These are phyloP conservation scores for Bremia lactucae DNA, from an alignment of 352 stramenopile species.

Conservation along the genomic window DNA sequence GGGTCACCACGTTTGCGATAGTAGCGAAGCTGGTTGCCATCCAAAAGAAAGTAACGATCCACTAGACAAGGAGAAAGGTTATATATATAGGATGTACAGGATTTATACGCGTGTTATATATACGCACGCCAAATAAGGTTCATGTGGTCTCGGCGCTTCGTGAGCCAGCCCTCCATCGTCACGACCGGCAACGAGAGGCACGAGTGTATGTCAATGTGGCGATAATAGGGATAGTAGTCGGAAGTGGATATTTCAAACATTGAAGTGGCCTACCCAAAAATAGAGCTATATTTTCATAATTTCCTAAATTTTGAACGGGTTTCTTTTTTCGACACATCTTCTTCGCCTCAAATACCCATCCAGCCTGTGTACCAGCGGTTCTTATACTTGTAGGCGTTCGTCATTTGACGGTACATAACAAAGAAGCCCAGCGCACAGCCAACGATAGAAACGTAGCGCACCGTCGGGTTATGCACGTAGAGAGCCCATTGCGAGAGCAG, in stretches of 20 bases:
- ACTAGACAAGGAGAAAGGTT: constrained; percentile 26
- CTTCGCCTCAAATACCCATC: constrained; percentile 79
- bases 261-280: too few relatives aligned
- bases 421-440: constrained; percentile 57
- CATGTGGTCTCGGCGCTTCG: constrained; percentile 84
- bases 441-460: constrained; percentile 51
- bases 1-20: constrained; percentile 81
- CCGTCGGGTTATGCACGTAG: constrained; percentile 44
- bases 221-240: too few relatives aligned
- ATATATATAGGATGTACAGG: background rate
- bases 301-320: too few relatives aligned
- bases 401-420: constrained; percentile 81
- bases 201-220: background rate
- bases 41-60: constrained; percentile 81
- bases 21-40: constrained; percentile 80
- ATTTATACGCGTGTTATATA: background rate
- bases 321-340: too few relatives aligned
- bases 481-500: constrained; percentile 76
- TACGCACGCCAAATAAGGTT: constrained; percentile 84
- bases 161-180: constrained; percentile 81
- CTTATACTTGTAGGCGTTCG: constrained; percentile 77
- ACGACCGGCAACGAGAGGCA: background rate
- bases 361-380: constrained; percentile 84
- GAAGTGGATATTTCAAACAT: too few relatives aligned
- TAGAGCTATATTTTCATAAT: too few relatives aligned